These are phyloP conservation scores for Staphylotrichum longicolle DNA, from an alignment of 495 filamentous ascomycete genomes.

Conservation along the genomic window DNA sequence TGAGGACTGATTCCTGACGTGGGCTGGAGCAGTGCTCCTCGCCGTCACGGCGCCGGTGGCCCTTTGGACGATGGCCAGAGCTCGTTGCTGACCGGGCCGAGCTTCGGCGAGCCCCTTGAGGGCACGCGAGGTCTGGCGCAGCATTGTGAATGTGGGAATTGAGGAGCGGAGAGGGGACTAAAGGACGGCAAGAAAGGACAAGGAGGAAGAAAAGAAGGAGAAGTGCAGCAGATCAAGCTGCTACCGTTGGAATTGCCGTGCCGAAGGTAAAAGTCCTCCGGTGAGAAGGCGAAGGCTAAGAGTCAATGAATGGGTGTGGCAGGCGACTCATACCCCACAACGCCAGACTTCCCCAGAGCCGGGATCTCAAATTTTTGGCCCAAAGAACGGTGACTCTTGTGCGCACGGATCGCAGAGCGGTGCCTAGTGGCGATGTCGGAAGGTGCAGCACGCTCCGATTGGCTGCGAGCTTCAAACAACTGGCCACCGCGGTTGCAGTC, in stretches of 20 bases:
- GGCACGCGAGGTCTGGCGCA: constrained; percentile 45
- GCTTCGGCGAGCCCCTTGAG: constrained; percentile 43
- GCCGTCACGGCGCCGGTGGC: constrained; percentile 28
- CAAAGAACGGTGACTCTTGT: neutral
- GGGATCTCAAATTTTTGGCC: constrained; percentile 24
- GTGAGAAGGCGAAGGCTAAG: constrained; percentile 10
- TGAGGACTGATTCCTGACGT: constrained; percentile 41
- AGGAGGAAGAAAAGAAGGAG: constrained; percentile 21
- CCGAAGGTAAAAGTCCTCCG: constrained; percentile 19
- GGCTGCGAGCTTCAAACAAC: neutral
- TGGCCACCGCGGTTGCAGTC: neutral
- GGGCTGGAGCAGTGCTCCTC: constrained; percentile 30
- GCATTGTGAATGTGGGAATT: constrained; percentile 32
- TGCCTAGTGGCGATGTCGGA: constrained; percentile 34
- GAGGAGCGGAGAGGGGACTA: constrained; percentile 19
- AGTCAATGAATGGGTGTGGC: constrained; percentile 16
- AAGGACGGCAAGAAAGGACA: constrained; percentile 18
- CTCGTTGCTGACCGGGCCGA: constrained; percentile 35
- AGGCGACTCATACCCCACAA: no score
- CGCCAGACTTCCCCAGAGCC: neutral
- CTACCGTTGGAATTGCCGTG: constrained; percentile 11
- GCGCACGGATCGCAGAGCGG: constrained; percentile 26
- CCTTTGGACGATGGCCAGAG: constrained; percentile 26
- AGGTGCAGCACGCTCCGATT: constrained; percentile 1
- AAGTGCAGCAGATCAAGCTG: constrained; percentile 19